These are phyloP conservation scores for Fonsecaea monophora DNA, from an alignment of 2,329 filamentous ascomycete species.

Conservation along the genomic window DNA sequence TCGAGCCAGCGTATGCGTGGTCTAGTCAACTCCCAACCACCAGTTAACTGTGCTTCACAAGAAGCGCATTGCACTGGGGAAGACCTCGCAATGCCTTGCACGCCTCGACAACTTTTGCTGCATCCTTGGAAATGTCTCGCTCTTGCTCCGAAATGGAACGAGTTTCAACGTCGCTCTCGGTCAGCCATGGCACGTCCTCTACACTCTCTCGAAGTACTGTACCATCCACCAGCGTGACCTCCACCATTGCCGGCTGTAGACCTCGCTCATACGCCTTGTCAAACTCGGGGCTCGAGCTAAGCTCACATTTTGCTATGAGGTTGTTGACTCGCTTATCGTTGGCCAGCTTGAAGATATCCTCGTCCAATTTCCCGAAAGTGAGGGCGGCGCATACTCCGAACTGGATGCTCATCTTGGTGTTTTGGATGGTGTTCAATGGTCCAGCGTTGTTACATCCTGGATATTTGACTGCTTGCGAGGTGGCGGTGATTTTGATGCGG, in stretches of 20 bases:
- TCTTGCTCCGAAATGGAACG: conserved; percentile 11
- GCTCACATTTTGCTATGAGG: conserved; percentile 13
- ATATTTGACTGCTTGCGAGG: conserved; percentile 22
- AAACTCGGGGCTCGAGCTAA: conserved; percentile 12
- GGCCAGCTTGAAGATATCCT: conserved; percentile 15
- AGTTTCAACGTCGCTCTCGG: conserved; percentile 10
- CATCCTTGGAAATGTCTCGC: conserved; percentile 1
- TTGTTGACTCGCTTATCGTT: conserved; percentile 10
- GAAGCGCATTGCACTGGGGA: neutral
- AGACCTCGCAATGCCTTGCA: conserved; percentile 1
- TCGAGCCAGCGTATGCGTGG: no score
- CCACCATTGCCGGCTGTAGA: conserved; percentile 25
- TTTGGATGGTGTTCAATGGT: conserved; percentile 20
- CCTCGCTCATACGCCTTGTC: conserved; percentile 15
- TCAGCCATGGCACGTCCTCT: conserved; percentile 27
- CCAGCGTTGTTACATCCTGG: conserved; percentile 28
- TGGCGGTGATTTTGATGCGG: conserved; percentile 16
- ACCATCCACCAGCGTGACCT: conserved; percentile 18
- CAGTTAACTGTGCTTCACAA: neutral
- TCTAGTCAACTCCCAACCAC: neutral
- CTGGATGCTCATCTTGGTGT: conserved; percentile 30
- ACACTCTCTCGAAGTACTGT: neutral
- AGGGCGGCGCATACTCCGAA: conserved; percentile 22
- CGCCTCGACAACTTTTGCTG: conserved; percentile 5
- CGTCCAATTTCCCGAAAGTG: conserved; percentile 19